Percentiles rank a stretch among this genome's conserved stretches.
Conservation (phyloP, 192 early-diverging fungal genomes). For the Backusella tarrabulga region DNA sequence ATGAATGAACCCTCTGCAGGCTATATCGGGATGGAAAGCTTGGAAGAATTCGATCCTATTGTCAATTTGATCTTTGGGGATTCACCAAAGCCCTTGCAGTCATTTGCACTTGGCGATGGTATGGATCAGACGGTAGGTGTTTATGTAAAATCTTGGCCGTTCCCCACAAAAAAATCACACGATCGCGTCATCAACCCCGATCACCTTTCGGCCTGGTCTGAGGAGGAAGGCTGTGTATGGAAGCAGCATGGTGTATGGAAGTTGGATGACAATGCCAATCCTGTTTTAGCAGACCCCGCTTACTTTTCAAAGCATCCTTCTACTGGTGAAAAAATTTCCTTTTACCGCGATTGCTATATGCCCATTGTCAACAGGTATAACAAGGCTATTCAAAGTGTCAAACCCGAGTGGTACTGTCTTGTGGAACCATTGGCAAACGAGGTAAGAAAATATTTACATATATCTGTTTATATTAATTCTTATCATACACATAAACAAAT, state of each 20-base stretch:
- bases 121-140: conserved; percentile 69
- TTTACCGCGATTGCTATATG: conserved; percentile 69
- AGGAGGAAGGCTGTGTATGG: conserved; percentile 69
- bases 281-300: conserved; percentile 50
- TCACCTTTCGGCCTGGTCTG: conserved; percentile 60
- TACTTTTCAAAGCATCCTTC: conserved; percentile 70
- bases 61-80: conserved; percentile 70
- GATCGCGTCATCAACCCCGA: conserved; percentile 57
- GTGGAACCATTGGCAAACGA: conserved; percentile 86
- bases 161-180: conserved; percentile 59
- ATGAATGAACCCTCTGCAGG: conserved; percentile 58
- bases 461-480: background rate
- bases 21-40: conserved; percentile 65
- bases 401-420: conserved; percentile 57
- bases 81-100: conserved; percentile 68
- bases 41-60: conserved; percentile 62
- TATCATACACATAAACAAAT: conserved; percentile 4
- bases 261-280: conserved; percentile 48
- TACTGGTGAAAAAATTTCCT: conserved; percentile 56
- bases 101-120: conserved; percentile 75
- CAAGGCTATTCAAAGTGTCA: conserved; percentile 55
- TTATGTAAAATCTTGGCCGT: conserved; percentile 77
- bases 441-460: conserved; percentile 17
- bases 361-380: conserved; percentile 71
- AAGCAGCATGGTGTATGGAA: conserved; percentile 77